phyloP scores from a whole-genome alignment of 2,329 filamentous ascomycete genomes.

The Verticillium tricorpus region DNA sequence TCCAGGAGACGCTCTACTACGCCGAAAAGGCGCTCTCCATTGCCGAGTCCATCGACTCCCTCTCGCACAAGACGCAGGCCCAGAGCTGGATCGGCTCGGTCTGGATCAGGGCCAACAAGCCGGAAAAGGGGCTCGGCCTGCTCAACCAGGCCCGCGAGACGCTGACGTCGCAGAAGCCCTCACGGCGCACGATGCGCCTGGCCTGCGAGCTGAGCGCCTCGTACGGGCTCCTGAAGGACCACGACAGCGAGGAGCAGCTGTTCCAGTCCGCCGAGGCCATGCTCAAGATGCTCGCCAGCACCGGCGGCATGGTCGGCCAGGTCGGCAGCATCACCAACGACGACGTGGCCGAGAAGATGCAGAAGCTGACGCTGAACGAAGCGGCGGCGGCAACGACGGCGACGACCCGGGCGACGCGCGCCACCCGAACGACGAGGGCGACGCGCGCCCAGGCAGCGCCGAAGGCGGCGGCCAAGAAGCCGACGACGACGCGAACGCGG shows the following conservation, averaged over 20 bases:
- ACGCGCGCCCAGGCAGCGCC: constrained; percentile 8
- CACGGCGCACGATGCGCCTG: constrained; percentile 39
- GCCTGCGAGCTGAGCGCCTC: constrained; percentile 54
- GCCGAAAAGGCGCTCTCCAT: constrained; percentile 79
- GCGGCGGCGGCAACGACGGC: constrained; percentile 19
- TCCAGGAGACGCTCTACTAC: constrained; percentile 84
- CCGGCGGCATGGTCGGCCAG: not conserved
- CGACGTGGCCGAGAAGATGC: constrained; percentile 32
- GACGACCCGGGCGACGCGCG: constrained; percentile 16
- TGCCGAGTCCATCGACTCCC: constrained; percentile 62
- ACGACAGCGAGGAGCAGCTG: constrained; percentile 36
- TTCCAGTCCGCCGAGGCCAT: constrained; percentile 46
- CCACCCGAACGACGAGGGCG: constrained; percentile 12
- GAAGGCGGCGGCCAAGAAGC: constrained; percentile 14
- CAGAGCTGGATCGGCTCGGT: constrained; percentile 51
- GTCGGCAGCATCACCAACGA: constrained; percentile 5
- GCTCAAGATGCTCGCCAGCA: constrained; percentile 6
- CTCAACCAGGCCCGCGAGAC: constrained; percentile 48
- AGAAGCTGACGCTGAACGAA: constrained; percentile 26
- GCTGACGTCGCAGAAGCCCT: constrained; percentile 36
- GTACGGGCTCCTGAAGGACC: constrained; percentile 44
- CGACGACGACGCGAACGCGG: constrained; percentile 7
- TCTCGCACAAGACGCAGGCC: constrained; percentile 51
- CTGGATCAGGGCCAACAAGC: constrained; percentile 53
- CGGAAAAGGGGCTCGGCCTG: constrained; percentile 53